Base-by-base conservation (phyloP, 1,284 basidiomycete species). In the Volvariella volvacea region DNA sequence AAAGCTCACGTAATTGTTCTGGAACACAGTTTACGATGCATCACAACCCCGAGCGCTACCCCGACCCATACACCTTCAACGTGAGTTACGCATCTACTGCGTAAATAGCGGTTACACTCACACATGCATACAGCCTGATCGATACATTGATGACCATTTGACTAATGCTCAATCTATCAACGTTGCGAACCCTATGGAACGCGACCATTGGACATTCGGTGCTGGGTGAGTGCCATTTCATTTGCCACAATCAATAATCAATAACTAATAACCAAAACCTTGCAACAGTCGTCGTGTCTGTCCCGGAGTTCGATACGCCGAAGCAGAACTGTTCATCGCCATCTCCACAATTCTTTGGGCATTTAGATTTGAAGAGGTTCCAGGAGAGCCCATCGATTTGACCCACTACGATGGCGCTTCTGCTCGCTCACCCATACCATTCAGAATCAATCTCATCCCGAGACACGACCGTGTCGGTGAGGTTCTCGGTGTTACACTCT, bases 201-300 rank as follows among this genome's bases (percentile, higher is more conserved):
- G 70, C 25, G 71, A 74, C 47, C 68, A 73, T 45, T 73, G 65
- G 66, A 56, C 61, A 41, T 71, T 71, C 42, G 67, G 66, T 34
- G 21, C 21, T 22, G 39, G 63, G 59, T 65, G 50, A 30, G 58
- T n/a, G n/a, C n/a, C n/a, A n/a, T n/a, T n/a, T n/a, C n/a, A n/a
- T n/a, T n/a, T n/a, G n/a, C n/a, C n/a, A n/a, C n/a, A n/a, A n/a
- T n/a, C n/a, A n/a, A n/a, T n/a, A n/a, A n/a, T n/a, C n/a, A n/a
- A n/a, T n/a, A n/a, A n/a, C n/a, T 45, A 50, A 10, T 49, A 36
- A n/a, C n/a, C n/a, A n/a, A 17, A 37, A 14, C 21, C 15, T 33
- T 9, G n/a, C n/a, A n/a, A n/a, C n/a, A n/a, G 43, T 9, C 16
- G 43, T 4, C 38, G 43, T 28, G 39, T 44, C 22, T 70, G 68